Evolutionary conservation across 2,329 filamentous ascomycete species (phyloP), one percentile per base, ranked within the genome.

Genomic region (Eurotiales sp.): DNA sequence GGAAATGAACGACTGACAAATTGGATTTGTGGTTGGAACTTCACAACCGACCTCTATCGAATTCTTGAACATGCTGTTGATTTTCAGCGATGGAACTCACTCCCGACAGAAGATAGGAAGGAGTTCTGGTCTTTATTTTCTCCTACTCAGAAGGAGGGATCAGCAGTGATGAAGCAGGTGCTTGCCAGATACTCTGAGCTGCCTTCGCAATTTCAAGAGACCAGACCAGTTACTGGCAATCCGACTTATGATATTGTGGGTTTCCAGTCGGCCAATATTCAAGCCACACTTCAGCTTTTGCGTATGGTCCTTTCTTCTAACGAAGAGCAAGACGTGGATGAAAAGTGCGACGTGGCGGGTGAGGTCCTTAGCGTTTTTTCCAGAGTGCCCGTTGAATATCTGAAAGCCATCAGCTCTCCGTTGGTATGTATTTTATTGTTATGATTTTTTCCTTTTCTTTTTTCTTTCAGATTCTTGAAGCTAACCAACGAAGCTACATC

Each of bases 1-100:
- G n/a, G n/a, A n/a, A 58, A 39, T 56, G 47, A 8, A 51, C 55
- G 4, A 47, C 55, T 54, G 3, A 57, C 59, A 25, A 61, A 67
- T 51, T 82, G 79, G 79, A 63, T 82, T 7, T 70, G 72, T 37
- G 79, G 79, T 15, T 82, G 77, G 77, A 82, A 82, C 61, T 81
- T 80, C 52, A 77, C 74, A 6, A 80, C 77, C 0, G 78, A 82
- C 57, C 63, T 82, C 0, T 82, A 81, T 57, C 74, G 78, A 4
- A 70, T 82, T 8, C 63, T 83, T 14, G 79, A 82, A 57, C 77
- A 82, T 55, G 74, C 72, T 10, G 59, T 72, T 8, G 61, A 62
- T 46, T 46, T 52, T 2, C 15, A 36, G 19, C 45, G 51, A 12
- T 8, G 39, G 4, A 36, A 37, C 11, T 43, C n/a, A 10, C 36